Evolutionary conservation across 768 basidiomycete genomes (phyloP).

Genomic region (Boletus eberwhitei): DNA sequence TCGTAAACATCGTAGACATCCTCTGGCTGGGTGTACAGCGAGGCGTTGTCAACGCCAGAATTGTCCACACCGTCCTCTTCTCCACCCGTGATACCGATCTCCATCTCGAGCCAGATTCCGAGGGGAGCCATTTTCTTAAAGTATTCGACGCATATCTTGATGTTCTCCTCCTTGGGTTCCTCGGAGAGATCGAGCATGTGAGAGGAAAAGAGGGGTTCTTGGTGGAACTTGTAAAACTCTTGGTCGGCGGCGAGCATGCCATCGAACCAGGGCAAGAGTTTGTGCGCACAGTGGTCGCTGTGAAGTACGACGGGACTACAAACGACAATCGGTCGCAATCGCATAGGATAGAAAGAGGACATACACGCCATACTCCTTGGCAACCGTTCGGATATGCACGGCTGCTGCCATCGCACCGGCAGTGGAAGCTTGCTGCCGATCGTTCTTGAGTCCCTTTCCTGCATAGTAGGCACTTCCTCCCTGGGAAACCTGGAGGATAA

Average conservation of each 20-base stretch:
- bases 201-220: constrained; percentile 87
- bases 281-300: constrained; percentile 97
- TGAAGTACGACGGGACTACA: constrained; percentile 91
- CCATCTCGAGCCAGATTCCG: constrained; percentile 99
- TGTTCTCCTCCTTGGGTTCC: constrained; percentile 90
- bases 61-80: constrained; percentile 99
- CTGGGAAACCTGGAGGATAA: constrained; percentile 97
- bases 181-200: constrained; percentile 99
- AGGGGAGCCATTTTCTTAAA: constrained; percentile 92
- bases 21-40: constrained; percentile 95
- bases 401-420: constrained; percentile 91
- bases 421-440: constrained; percentile 93
- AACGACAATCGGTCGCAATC: neutral
- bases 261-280: constrained; percentile 98
- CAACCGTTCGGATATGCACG: constrained; percentile 82
- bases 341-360: constrained; percentile 31
- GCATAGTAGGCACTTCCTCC: constrained; percentile 95
- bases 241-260: constrained; percentile 98
- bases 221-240: constrained; percentile 85
- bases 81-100: constrained; percentile 99
- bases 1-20: constrained; percentile 91
- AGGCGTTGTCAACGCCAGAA: constrained; percentile 88
- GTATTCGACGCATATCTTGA: constrained; percentile 89
- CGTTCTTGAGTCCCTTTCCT: constrained; percentile 94
- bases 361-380: constrained; percentile 90